phyloP scores from a whole-genome alignment of 75 land plant genomes.

The Azolla pinnata region DNA sequence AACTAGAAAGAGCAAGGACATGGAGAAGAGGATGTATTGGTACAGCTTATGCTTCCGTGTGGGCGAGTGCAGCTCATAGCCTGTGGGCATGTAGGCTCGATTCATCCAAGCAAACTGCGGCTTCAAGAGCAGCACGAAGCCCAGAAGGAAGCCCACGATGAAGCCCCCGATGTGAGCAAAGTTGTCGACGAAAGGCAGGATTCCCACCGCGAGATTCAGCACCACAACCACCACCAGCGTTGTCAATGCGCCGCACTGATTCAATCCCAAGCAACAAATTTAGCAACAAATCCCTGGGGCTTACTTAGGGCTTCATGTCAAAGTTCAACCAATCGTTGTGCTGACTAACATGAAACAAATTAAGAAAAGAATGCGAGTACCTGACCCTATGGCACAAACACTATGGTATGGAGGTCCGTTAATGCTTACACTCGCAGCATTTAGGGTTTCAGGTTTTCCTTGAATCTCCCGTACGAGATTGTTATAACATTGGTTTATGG shows the following conservation, averaged over 20 bases:
- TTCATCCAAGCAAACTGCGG: slow-evolving; percentile 75
- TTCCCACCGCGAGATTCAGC: slow-evolving; percentile 71
- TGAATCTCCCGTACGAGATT: no score
- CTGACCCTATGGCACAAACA: no score
- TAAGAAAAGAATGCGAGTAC: no score
- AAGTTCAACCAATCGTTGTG: no score
- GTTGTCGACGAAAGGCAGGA: slow-evolving; percentile 79
- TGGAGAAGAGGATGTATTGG: slow-evolving; percentile 50
- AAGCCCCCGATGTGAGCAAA: slow-evolving; percentile 97
- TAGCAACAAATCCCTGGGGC: no score
- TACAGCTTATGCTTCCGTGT: slow-evolving; percentile 47
- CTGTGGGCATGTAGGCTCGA: slow-evolving; percentile 24
- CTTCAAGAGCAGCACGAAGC: slow-evolving; percentile 73
- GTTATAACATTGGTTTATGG: no score
- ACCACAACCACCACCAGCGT: slow-evolving; percentile 55
- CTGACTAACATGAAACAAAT: no score
- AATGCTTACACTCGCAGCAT: no score
- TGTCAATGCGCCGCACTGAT: slow-evolving; percentile 52
- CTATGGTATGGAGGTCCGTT: no score
- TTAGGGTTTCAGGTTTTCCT: background rate
- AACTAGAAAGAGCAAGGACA: slow-evolving; percentile 48
- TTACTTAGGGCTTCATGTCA: no score
- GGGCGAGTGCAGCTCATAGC: slow-evolving; percentile 10
- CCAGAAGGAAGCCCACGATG: slow-evolving; percentile 70
- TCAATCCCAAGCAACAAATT: no score